Percentiles rank a stretch among this genome's conserved stretches.
Conservation (phyloP, 2,329 filamentous ascomycete genomes). For the Diaporthe sp. region DNA sequence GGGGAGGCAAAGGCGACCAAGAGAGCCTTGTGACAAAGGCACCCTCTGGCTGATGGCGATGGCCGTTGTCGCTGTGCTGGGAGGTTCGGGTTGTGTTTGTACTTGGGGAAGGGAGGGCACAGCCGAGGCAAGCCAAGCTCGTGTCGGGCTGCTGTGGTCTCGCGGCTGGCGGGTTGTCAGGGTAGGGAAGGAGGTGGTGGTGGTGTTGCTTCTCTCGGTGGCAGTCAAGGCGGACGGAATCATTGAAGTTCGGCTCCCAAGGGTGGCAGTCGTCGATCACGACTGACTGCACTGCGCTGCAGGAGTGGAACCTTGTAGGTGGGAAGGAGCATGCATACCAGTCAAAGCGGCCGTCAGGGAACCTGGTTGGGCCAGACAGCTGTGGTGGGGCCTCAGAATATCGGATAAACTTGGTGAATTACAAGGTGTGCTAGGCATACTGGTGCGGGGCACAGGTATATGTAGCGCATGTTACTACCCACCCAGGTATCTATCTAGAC, state of each 20-base stretch:
- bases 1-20: conserved; percentile 49
- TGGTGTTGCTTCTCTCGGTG: background rate
- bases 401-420: conserved; percentile 31
- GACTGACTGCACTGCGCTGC: conserved; percentile 19
- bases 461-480: background rate
- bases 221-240: background rate
- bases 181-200: background rate
- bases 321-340: conserved; percentile 23
- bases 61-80: conserved; percentile 17
- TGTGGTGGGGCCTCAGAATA: conserved; percentile 18
- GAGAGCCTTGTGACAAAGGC: conserved; percentile 42
- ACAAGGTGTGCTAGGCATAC: background rate
- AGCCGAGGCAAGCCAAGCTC: conserved; percentile 14
- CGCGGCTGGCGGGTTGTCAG: background rate
- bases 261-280: conserved; percentile 25
- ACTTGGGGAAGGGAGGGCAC: background rate
- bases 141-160: conserved; percentile 6
- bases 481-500: background rate
- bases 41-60: conserved; percentile 40
- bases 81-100: background rate
- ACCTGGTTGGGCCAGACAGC: conserved; percentile 6
- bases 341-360: conserved; percentile 13
- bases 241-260: conserved; percentile 19
- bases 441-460: conserved; percentile 10
- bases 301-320: conserved; percentile 25